Conservation (phyloP, 148 eudicot species). For the Talinum fruticosum region DNA sequence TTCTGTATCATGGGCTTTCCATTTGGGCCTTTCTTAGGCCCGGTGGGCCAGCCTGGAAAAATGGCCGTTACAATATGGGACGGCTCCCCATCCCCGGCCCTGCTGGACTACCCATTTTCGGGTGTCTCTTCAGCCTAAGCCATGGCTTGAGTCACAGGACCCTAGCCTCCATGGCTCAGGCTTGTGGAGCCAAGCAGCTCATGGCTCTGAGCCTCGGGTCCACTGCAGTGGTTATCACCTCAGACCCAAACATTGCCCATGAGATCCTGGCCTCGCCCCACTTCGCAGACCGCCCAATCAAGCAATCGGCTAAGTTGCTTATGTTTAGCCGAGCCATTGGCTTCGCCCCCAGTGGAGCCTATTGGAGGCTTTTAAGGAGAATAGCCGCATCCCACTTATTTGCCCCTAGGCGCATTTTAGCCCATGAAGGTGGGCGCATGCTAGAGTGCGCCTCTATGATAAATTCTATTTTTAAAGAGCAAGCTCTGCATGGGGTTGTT, state of each 20-base stretch:
- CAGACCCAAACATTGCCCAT: conserved; percentile 42
- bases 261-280: conserved; percentile 57
- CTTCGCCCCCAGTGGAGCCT: conserved; percentile 59
- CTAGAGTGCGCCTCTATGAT: conserved; percentile 45
- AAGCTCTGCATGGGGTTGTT: conserved; percentile 30
- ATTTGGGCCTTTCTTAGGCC: conserved; percentile 40
- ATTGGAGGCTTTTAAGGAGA: conserved; percentile 58
- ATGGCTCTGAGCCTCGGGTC: conserved; percentile 67
- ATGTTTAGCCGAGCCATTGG: conserved; percentile 80
- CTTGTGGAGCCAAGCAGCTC: conserved; percentile 32
- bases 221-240: conserved; percentile 44
- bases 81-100: conserved; percentile 49
- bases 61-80: conserved; percentile 39
- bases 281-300: conserved; percentile 63
- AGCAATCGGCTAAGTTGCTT: conserved; percentile 55
- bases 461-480: conserved; percentile 33
- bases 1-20: conserved; percentile 15
- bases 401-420: conserved; percentile 45
- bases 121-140: conserved; percentile 40
- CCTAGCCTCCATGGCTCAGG: conserved; percentile 42
- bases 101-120: conserved; percentile 51
- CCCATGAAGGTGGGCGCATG: conserved; percentile 43
- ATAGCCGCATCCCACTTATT: conserved; percentile 58
- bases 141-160: conserved; percentile 60
- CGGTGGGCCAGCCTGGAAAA: conserved; percentile 59